Conservation (phyloP, 768 basidiomycete species). For the Tylopilus felleus region DNA sequence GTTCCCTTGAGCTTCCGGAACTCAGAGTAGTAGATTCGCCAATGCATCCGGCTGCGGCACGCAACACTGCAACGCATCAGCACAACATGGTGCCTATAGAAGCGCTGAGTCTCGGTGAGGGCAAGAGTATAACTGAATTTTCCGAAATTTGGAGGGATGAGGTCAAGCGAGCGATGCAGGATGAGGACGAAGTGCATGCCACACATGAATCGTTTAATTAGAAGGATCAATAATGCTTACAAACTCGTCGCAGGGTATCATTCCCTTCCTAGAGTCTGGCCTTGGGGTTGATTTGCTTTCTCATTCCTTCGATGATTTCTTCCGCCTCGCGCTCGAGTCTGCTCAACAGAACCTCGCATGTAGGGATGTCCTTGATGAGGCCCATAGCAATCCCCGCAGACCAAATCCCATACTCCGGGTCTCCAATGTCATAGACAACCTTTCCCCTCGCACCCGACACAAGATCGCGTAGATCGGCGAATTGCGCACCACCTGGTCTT, state of each 20-base stretch:
- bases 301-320: constrained; percentile 54
- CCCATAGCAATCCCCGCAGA: constrained; percentile 62
- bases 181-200: constrained; percentile 5
- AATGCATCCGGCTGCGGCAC: constrained; percentile 62
- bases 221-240: neutral
- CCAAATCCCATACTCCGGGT: constrained; percentile 89
- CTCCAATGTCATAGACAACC: constrained; percentile 78
- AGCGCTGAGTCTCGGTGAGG: constrained; percentile 74
- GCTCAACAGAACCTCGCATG: constrained; percentile 66
- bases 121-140: constrained; percentile 70
- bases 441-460: constrained; percentile 70
- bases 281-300: constrained; percentile 17
- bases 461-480: constrained; percentile 77
- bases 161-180: constrained; percentile 35
- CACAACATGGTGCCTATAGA: constrained; percentile 94
- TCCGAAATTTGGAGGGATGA: constrained; percentile 60
- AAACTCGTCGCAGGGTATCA: neutral
- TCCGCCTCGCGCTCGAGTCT: constrained; percentile 76
- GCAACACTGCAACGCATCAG: constrained; percentile 70
- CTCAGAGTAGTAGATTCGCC: constrained; percentile 72
- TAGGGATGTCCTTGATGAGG: constrained; percentile 80
- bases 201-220: neutral
- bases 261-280: constrained; percentile 19
- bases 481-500: constrained; percentile 81
- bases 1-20: constrained; percentile 31